phyloP scores from a whole-genome alignment of 78 protist species.

The Monosiga brevicollis region DNA sequence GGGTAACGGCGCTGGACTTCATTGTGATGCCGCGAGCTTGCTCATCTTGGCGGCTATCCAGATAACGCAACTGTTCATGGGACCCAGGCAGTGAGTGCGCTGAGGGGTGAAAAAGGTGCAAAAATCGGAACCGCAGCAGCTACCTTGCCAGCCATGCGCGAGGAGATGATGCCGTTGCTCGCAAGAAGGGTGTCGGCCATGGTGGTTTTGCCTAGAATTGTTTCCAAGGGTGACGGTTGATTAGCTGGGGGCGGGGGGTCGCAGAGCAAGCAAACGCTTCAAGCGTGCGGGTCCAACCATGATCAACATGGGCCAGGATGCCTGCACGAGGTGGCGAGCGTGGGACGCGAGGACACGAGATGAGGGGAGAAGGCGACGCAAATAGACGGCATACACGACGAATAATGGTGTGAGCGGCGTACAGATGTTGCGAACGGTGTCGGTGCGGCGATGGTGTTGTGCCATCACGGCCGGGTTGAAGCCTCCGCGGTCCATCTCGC shows the following conservation, averaged over 20 bases:
- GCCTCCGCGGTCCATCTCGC: too few species aligned
- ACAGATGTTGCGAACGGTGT: too few species aligned
- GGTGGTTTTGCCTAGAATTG: slow-evolving; percentile 79
- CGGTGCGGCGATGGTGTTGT: too few species aligned
- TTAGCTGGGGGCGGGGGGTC: not conserved
- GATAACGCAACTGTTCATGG: slow-evolving; percentile 54
- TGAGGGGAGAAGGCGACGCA: not conserved
- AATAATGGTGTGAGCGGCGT: too few species aligned
- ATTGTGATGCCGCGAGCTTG: slow-evolving; percentile 92
- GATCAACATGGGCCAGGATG: slow-evolving; percentile 93
- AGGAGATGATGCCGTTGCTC: slow-evolving; percentile 81
- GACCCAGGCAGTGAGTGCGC: too few species aligned
- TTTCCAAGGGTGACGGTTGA: not conserved
- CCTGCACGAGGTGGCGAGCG: slow-evolving; percentile 80
- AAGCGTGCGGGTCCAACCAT: slow-evolving; percentile 43
- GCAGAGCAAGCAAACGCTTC: not conserved
- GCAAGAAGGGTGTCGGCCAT: slow-evolving; percentile 81
- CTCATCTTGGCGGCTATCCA: slow-evolving; percentile 86
- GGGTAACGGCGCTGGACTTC: slow-evolving; percentile 86
- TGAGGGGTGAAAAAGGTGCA: too few species aligned
- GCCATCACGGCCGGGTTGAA: too few species aligned
- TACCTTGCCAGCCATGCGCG: slow-evolving; percentile 73
- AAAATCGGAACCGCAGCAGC: not conserved
- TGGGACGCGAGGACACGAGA: not conserved
- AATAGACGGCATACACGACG: too few species aligned